These are phyloP conservation scores for Globisporangium cederbergense DNA, from an alignment of 352 stramenopile genomes.

Conservation along the genomic window DNA sequence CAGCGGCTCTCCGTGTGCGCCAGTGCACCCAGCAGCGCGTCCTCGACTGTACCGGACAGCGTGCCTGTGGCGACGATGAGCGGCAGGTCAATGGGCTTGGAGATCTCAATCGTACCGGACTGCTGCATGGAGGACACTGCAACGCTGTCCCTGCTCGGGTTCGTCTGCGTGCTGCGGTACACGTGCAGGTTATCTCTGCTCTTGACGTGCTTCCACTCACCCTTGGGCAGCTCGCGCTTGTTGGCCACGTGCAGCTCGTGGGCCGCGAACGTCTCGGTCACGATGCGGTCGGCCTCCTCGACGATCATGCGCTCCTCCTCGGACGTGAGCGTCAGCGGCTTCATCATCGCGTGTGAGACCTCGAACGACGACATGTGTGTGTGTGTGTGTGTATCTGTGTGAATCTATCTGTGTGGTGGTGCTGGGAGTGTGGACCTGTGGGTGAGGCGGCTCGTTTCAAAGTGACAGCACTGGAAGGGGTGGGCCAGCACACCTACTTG, in stretches of 20 bases:
- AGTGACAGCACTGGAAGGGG: neutral
- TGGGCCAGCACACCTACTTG: too few relatives aligned
- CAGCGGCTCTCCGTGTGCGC: slow-evolving; percentile 34
- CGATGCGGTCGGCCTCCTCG: slow-evolving; percentile 5
- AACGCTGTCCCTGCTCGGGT: neutral
- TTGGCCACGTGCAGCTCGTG: slow-evolving; percentile 6
- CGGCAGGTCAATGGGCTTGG: slow-evolving; percentile 5
- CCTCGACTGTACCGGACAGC: slow-evolving; percentile 36
- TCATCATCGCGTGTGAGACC: slow-evolving; percentile 13
- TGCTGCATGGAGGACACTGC: neutral
- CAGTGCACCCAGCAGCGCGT: slow-evolving; percentile 38
- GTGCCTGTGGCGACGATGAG: slow-evolving; percentile 33
- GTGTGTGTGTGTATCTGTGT: neutral
- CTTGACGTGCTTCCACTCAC: slow-evolving; percentile 35
- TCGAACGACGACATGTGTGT: neutral
- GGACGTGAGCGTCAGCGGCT: slow-evolving; percentile 12
- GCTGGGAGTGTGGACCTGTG: neutral
- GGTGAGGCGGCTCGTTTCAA: neutral
- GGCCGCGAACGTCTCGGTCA: slow-evolving; percentile 11
- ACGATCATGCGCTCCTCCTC: slow-evolving; percentile 11
- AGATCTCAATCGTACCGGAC: neutral
- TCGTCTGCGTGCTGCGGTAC: slow-evolving; percentile 14
- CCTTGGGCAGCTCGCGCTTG: slow-evolving; percentile 18
- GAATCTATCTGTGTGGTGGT: neutral
- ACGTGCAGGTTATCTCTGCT: slow-evolving; percentile 38